Base-by-base conservation (phyloP, 352 stramenopile species). In the Pythium coloratum region DNA sequence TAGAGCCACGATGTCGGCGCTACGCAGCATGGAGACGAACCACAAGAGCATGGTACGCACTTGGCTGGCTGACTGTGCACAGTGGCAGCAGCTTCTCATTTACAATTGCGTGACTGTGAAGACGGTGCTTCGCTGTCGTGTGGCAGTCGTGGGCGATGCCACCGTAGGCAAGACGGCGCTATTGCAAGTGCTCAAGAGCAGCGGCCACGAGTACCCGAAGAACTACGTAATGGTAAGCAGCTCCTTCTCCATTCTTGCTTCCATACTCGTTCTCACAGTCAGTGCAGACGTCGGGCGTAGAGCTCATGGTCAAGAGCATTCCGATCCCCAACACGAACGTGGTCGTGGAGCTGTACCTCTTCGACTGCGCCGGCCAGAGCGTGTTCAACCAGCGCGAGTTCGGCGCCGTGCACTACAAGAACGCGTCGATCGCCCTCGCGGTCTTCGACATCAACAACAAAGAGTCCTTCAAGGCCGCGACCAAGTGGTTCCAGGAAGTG, bases 351-450 rank as follows among this genome's bases (percentile, higher is more conserved):
- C 82, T 98, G n/a, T 98, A 96, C 60, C 69, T 98, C 10, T 97
- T 97, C 49, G 94, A 98, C 72, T 97, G 90, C 62, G 86, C 91
- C 9, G 94, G 94, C 10, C 92, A 98, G 67, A 95, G 86, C 61
- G 92, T 98, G 58, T 98, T 98, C 78, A 98, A 98, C 64, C 92
- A 98, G 67, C 81, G 95, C 60, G 90, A 96, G 58, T 95, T 97
- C 72, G 86, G 89, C 38, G 80, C 86, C 9, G 76, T 85, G 16
- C 82, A 95, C 80, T 91, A 93, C 73, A 86, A 91, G 63, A 83
- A 82, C 49, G 87, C 85, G 13, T 91, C 83, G 18, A 90, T 92
- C 42, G 83, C 81, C 16, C 71, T 92, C 38, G 73, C 94, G 2
- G 82, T 94, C n/a, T 94, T 88, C 65, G 87, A 95, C 54, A 75